A percentile compares a stretch with the other conserved stretches of the same genome.
Conservation (phyloP, 1,284 basidiomycete species). For the Hymenochaete sp. region DNA sequence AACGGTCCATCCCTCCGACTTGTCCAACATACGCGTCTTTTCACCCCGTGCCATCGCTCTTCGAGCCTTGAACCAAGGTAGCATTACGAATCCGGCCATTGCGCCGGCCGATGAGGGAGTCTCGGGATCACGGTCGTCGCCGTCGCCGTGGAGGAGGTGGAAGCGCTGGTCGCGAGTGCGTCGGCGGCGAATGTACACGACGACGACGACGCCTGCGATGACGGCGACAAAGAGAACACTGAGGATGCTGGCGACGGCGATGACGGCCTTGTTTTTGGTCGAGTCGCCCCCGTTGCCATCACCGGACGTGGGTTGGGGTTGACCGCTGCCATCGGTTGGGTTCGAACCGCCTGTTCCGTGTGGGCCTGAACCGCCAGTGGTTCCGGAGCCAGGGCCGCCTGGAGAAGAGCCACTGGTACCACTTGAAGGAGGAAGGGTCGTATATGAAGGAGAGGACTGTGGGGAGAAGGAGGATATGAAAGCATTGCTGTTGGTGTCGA, state of each 20-base stretch:
- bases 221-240: conserved; percentile 24
- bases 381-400: conserved; percentile 9
- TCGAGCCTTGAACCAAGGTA: conserved; percentile 12
- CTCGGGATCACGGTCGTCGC: conserved; percentile 12
- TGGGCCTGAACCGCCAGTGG: background rate
- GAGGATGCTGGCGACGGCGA: conserved; percentile 50
- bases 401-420: conserved; percentile 10
- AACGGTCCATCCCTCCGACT: conserved; percentile 10
- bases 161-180: conserved; percentile 19
- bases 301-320: background rate
- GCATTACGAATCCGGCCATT: background rate
- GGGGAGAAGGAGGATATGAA: conserved; percentile 28
- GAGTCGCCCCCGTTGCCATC: background rate
- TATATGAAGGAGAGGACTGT: conserved; percentile 23
- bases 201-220: conserved; percentile 19
- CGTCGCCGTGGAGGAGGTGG: conserved; percentile 20
- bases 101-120: conserved; percentile 3
- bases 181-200: conserved; percentile 20
- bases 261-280: conserved; percentile 29
- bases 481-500: conserved; percentile 33
- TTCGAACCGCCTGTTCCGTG: background rate
- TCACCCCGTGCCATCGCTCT: conserved; percentile 3
- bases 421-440: conserved; percentile 17
- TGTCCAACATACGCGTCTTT: conserved; percentile 10
- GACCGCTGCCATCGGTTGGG: background rate